Percentiles rank a stretch among this genome's conserved stretches.
These are phyloP conservation scores for Leccinum pallidistipes DNA, from an alignment of 1,284 basidiomycete species.

Conservation along the genomic window DNA sequence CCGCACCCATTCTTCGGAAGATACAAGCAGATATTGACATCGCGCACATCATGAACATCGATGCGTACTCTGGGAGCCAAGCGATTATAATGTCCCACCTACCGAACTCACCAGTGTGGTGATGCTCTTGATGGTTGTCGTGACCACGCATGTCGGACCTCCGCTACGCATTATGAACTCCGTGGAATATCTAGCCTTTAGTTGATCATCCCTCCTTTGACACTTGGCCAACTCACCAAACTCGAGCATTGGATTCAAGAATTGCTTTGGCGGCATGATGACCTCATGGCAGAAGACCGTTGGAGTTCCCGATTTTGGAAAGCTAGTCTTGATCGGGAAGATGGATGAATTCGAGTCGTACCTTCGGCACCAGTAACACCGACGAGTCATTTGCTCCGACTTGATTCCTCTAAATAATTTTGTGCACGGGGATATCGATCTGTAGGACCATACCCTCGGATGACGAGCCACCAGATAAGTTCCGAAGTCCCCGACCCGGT, in stretches of 20 bases:
- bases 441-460: constrained; percentile 11
- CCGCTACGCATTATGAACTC: constrained; percentile 57
- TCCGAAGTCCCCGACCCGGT: constrained; percentile 50
- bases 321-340: constrained; percentile 87
- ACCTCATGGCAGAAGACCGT: constrained; percentile 22
- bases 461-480: constrained; percentile 19
- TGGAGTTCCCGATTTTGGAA: constrained; percentile 61
- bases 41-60: constrained; percentile 71
- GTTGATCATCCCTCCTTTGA: constrained; percentile 62
- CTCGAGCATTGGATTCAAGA: constrained; percentile 79
- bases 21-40: constrained; percentile 70
- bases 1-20: constrained; percentile 71
- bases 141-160: constrained; percentile 5
- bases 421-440: neutral
- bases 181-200: constrained; percentile 74
- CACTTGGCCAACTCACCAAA: constrained; percentile 41
- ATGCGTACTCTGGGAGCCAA: constrained; percentile 58
- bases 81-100: constrained; percentile 27
- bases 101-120: constrained; percentile 29
- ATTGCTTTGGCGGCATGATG: constrained; percentile 73
- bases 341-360: constrained; percentile 39
- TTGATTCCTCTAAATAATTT: neutral
- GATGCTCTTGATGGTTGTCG: constrained; percentile 30
- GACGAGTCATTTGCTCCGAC: neutral
- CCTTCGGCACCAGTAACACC: neutral